These are phyloP conservation scores for Plasmodium vivax DNA, from an alignment of 169 alveolate species.

Conservation along the genomic window DNA sequence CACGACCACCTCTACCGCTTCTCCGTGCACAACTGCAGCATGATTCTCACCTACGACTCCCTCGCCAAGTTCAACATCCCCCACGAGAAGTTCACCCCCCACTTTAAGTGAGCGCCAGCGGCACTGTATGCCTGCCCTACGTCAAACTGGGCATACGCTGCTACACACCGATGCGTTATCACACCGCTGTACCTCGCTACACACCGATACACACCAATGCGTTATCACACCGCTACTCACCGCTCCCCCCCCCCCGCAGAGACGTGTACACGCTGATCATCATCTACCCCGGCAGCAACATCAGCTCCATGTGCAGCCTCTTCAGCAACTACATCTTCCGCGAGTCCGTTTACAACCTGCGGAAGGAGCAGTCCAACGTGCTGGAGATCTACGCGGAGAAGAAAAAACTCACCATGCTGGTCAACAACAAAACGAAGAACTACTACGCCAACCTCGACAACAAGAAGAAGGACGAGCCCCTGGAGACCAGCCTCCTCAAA, in stretches of 20 bases:
- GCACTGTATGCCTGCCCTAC: neutral
- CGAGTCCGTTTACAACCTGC: slow-evolving; percentile 19
- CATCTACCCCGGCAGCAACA: slow-evolving; percentile 33
- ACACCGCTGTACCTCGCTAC: neutral
- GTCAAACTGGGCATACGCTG: too few species aligned
- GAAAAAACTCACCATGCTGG: slow-evolving; percentile 22
- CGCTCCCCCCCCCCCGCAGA: neutral
- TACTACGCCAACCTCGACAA: slow-evolving; percentile 5
- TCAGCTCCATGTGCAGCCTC: neutral
- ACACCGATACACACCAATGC: neutral
- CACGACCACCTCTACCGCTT: slow-evolving; percentile 3
- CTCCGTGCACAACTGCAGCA: slow-evolving; percentile 26
- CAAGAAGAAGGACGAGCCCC: neutral
- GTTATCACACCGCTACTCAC: neutral
- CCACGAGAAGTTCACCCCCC: slow-evolving; percentile 59
- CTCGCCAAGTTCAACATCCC: slow-evolving; percentile 33
- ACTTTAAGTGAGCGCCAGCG: slow-evolving; percentile 20
- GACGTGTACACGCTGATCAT: slow-evolving; percentile 46
- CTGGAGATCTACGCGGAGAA: slow-evolving; percentile 35
- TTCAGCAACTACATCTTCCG: slow-evolving; percentile 28
- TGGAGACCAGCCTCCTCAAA: neutral
- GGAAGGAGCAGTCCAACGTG: slow-evolving; percentile 52
- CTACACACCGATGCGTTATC: neutral
- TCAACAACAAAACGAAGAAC: slow-evolving; percentile 32
- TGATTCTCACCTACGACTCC: slow-evolving; percentile 30